Percentiles rank a stretch among this genome's conserved stretches.
Conservation (phyloP, 768 basidiomycete species). For the Podaxis sp. region DNA sequence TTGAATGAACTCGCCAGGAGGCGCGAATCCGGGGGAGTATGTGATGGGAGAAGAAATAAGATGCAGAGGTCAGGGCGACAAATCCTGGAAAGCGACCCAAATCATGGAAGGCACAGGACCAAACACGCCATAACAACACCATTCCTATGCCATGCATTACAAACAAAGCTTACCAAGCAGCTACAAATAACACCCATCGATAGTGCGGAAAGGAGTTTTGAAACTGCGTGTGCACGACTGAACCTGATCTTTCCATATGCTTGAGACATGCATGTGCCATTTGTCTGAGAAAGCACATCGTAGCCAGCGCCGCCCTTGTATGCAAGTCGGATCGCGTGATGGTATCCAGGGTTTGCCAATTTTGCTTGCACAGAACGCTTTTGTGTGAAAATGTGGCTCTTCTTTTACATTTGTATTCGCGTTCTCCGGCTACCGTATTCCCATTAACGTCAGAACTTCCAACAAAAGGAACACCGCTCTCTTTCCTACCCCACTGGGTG, state of each 20-base stretch:
- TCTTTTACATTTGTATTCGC: not conserved
- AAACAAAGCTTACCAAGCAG: conserved; percentile 31
- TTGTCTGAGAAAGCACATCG: not conserved
- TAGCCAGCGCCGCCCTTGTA: not conserved
- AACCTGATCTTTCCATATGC: not conserved
- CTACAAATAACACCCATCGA: conserved; percentile 4
- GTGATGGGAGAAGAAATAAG: conserved; percentile 27
- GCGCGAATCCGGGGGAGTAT: conserved; percentile 28
- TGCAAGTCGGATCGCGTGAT: not conserved
- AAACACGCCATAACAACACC: conserved; percentile 34
- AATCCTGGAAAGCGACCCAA: conserved; percentile 32
- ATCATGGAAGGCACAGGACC: conserved; percentile 35
- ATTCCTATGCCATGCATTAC: conserved; percentile 41
- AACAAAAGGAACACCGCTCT: not conserved
- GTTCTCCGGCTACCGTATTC: not conserved
- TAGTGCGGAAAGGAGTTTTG: not conserved
- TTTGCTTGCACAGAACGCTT: not conserved
- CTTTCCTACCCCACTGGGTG: too few relatives aligned
- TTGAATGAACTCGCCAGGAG: conserved; percentile 24
- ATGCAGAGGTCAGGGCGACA: conserved; percentile 23
- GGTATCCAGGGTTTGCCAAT: not conserved
- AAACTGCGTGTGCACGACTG: not conserved
- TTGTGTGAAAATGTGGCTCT: not conserved
- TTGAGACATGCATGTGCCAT: not conserved
- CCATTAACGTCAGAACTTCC: not conserved